Percentiles rank a stretch among this genome's conserved stretches.
These are phyloP conservation scores for Aspergillus affinis DNA, from an alignment of 495 filamentous ascomycete species.

Conservation along the genomic window DNA sequence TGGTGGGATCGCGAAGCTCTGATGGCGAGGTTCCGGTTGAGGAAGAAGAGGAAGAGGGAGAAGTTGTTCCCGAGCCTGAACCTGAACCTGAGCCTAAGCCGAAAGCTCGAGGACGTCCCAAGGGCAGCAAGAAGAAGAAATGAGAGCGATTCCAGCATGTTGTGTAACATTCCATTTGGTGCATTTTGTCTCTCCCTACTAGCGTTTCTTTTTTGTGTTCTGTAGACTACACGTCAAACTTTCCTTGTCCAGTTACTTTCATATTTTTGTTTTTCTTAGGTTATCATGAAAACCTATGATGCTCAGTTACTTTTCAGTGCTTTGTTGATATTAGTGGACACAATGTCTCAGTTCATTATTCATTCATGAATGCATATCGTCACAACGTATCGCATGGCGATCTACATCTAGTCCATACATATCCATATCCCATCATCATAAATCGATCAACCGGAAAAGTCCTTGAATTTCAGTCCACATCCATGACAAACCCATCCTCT, in stretches of 20 bases:
- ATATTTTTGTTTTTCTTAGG: neutral
- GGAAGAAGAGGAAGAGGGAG: neutral
- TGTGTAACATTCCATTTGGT: neutral
- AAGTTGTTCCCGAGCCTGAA: neutral
- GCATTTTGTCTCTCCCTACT: neutral
- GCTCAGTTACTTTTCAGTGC: neutral
- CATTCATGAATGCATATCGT: no score
- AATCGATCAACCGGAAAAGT: no score
- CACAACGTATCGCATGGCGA: no score
- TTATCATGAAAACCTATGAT: neutral
- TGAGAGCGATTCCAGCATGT: constrained; percentile 7
- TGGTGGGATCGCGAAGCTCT: constrained; percentile 20
- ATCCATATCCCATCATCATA: no score
- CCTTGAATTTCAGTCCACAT: no score
- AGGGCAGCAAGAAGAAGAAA: constrained; percentile 21
- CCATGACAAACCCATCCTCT: no score
- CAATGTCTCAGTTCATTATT: neutral
- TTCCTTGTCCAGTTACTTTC: neutral
- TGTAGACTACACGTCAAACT: neutral
- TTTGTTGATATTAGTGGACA: neutral
- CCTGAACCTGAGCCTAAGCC: constrained; percentile 5
- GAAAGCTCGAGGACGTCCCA: constrained; percentile 22
- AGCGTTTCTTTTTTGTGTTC: constrained; percentile 1
- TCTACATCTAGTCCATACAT: no score
- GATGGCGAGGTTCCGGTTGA: constrained; percentile 16